Evolutionary conservation across 352 stramenopile genomes (phyloP), one percentile per base, ranked within the genome.

Genomic region (Pythium phragmitis): DNA sequence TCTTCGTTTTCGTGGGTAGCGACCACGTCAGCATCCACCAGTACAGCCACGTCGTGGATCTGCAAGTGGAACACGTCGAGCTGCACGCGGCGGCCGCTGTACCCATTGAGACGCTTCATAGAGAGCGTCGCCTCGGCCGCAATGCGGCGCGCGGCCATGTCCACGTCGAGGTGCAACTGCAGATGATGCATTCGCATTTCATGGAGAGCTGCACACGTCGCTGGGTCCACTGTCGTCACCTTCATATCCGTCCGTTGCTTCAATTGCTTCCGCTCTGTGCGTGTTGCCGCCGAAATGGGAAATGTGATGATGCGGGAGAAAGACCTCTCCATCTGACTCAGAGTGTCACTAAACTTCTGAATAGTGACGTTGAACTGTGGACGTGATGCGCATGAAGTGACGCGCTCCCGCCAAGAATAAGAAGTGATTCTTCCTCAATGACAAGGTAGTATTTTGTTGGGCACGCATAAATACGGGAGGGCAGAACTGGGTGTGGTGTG

Each of bases 61-160:
- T 30, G 53, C 55, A 91, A 58, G 55, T 85, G 74, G 65, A 91
- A 89, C 19, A 89, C 72, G 53, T 91, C 82, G 26, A 91, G 61
- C 37, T 71, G 68, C 33, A 91, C 59, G 14, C 12, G 28, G 7
- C 57, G 65, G 11, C 54, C 55, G 13, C 21, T 14, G n/a, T 23
- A 54, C 7, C 42, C 55, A 21, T 53, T 34, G 42, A 77, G 50
- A 7, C 80, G 62, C 21, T 60, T 33, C 28, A 90, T 64, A 16
- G 67, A 66, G 46, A 92, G 58, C 60, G 67, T 74, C 28, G 76
- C 79, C 12, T 71, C 53, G 28, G 70, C 73, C 0, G 53, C 37
- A 21, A 92, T 65, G 6, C 34, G 23, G 17, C 66, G 65, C 39
- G 57, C 57, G 1, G 16, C 21, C 74, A 87, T 79, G 12, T 85